Conservation (phyloP, 208 protist genomes). For the Vickermania ingenoplastis region DNA sequence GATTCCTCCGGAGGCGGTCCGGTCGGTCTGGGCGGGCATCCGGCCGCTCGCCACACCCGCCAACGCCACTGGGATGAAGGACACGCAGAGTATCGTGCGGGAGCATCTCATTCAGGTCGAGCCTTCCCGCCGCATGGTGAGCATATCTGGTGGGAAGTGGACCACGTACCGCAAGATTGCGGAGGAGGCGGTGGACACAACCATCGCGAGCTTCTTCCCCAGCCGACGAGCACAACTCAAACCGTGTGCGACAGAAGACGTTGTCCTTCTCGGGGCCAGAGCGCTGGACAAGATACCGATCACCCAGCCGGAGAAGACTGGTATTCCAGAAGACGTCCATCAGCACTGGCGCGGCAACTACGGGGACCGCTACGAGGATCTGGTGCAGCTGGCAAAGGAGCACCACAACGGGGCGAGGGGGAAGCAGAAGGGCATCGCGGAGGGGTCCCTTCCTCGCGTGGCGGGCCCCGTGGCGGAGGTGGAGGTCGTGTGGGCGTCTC, state of each 20-base stretch:
- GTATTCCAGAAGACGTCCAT: slow-evolving; percentile 60
- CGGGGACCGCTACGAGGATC: slow-evolving; percentile 41
- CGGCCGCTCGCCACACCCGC: slow-evolving; percentile 53
- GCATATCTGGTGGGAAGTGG: slow-evolving; percentile 93
- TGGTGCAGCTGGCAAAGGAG: slow-evolving; percentile 27
- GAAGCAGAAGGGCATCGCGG: not conserved
- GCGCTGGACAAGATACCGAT: slow-evolving; percentile 25
- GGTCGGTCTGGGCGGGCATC: slow-evolving; percentile 82
- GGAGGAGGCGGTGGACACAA: slow-evolving; percentile 80
- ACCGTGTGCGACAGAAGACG: slow-evolving; percentile 63
- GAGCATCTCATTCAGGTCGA: slow-evolving; percentile 88
- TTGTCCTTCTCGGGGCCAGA: slow-evolving; percentile 77
- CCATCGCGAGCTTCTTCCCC: slow-evolving; percentile 36
- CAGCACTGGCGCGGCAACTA: slow-evolving; percentile 54
- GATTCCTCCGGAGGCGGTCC: slow-evolving; percentile 53
- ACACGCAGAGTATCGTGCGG: slow-evolving; percentile 80
- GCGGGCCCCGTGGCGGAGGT: slow-evolving; percentile 68
- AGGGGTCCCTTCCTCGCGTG: not conserved
- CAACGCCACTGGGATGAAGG: slow-evolving; percentile 10
- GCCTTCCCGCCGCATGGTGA: slow-evolving; percentile 53
- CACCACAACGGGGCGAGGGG: not conserved
- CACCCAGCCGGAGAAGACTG: slow-evolving; percentile 5
- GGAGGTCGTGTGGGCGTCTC: slow-evolving; percentile 74
- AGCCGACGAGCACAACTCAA: slow-evolving; percentile 11
- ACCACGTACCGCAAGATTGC: slow-evolving; percentile 94